A percentile compares a stretch with the other conserved stretches of the same genome.
These are phyloP conservation scores for Hanseniaspora lachancei DNA, from an alignment of 805 yeast species.

Conservation along the genomic window DNA sequence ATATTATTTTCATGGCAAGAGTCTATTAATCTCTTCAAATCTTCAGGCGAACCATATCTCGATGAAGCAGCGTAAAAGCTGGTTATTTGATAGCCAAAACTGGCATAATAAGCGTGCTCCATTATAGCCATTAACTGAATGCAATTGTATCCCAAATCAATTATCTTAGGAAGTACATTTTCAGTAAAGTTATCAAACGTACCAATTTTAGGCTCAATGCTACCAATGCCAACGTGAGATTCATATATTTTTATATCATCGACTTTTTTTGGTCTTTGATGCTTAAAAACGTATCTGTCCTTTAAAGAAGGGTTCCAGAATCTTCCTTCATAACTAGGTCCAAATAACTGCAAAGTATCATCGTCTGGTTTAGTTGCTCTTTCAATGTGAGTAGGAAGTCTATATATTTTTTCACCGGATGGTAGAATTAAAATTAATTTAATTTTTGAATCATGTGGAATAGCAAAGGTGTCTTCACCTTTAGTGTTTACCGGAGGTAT, in stretches of 20 bases:
- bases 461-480: slow-evolving; percentile 34
- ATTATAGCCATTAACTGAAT: slow-evolving; percentile 94
- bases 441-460: slow-evolving; percentile 69
- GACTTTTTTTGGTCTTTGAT: slow-evolving; percentile 46
- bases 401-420: slow-evolving; percentile 56
- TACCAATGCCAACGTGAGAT: slow-evolving; percentile 90
- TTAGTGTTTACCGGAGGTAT: slow-evolving; percentile 43
- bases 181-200: slow-evolving; percentile 72
- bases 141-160: slow-evolving; percentile 76
- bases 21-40: slow-evolving; percentile 77
- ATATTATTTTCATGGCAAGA: slow-evolving; percentile 83
- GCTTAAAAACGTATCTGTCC: slow-evolving; percentile 36
- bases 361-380: slow-evolving; percentile 68
- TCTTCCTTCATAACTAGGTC: slow-evolving; percentile 60
- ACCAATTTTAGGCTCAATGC: slow-evolving; percentile 78
- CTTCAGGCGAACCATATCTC: slow-evolving; percentile 91
- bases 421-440: slow-evolving; percentile 55
- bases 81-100: slow-evolving; percentile 95
- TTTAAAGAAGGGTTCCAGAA: slow-evolving; percentile 71
- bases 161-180: slow-evolving; percentile 71
- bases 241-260: slow-evolving; percentile 67
- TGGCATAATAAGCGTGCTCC: slow-evolving; percentile 98
- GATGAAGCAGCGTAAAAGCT: slow-evolving; percentile 83
- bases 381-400: slow-evolving; percentile 80
- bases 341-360: slow-evolving; percentile 31